Base-by-base conservation (phyloP, 257 asterid genomes). In the Primulina eburnea region DNA sequence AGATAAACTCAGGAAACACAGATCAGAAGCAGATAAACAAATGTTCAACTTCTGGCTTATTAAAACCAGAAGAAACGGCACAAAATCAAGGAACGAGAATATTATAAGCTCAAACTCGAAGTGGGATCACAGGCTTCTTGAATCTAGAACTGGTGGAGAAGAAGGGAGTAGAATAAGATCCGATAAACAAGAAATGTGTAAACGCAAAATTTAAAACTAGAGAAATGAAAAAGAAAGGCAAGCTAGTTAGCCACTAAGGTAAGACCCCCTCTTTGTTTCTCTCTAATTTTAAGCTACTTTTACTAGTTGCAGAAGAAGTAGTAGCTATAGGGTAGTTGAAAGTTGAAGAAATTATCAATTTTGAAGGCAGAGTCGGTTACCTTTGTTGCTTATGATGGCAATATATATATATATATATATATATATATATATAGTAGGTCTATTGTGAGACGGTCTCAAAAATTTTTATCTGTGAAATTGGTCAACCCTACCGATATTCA, bases 271-370 rank as follows among this genome's bases (percentile, higher is more conserved):
- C 38, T 76, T 32, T 64, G 47, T 71, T 60, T 50, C 33, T 73
- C 69, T 77, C 40, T 68, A 40, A 65, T 47, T 65, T 76, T 26
- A 43, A 38, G 57, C 29, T 7, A 21, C 28, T 53, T 71, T 75
- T 75, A 75, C 69, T 75, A 71, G 77, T 75, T 71, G 67, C 43
- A 33, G 43, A 75, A 71, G 83, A 32, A 75, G 76, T 59, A 67
- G 80, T 71, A 75, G 83, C 73, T 64, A 47, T 69, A 75, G 68
- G 71, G 75, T 79, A 64, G 83, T 79, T 79, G 83, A 75, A 75
- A 75, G 78, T 64, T 72, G 71, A 79, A 79, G 83, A 78, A 75
- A 73, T 71, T 70, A 76, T 66, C 66, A 76, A 59, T 52, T 73
- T 24, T 78, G 64, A 65, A 74, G 70, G 73, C 65, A 67, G 80